Evolutionary conservation across 805 yeast genomes (phyloP).

Genomic region (Cyberlindnera japonica): DNA sequence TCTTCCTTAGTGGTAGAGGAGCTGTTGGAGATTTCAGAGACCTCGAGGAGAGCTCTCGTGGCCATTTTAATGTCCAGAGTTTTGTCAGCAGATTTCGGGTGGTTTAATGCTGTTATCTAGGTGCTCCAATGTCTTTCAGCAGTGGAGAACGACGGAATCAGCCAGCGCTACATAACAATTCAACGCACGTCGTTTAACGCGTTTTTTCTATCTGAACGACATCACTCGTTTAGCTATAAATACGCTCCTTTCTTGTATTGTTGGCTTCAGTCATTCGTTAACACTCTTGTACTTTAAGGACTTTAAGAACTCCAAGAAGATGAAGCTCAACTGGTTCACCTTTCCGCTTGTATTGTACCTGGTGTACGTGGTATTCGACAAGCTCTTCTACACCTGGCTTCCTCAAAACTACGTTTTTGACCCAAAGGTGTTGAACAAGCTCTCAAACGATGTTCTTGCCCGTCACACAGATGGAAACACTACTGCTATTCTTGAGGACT

Average conservation of each 20-base stretch:
- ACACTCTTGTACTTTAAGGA: no score
- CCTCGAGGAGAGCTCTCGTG: constrained; percentile 12
- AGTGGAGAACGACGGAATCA: no score
- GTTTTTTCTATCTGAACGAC: neutral
- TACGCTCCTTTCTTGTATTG: no score
- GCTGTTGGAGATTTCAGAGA: constrained; percentile 18
- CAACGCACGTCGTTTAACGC: constrained; percentile 6
- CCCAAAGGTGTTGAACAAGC: constrained; percentile 49
- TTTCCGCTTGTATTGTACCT: constrained; percentile 30
- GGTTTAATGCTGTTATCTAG: no score
- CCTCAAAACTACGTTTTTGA: constrained; percentile 74
- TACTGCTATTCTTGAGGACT: constrained; percentile 56
- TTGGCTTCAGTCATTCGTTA: neutral
- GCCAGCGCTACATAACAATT: neutral
- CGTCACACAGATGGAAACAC: constrained; percentile 56
- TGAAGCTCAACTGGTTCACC: constrained; percentile 20
- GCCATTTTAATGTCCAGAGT: constrained; percentile 14
- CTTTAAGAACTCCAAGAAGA: constrained; percentile 7
- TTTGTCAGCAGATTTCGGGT: no score
- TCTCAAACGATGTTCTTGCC: constrained; percentile 53
- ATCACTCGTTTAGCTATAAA: no score
- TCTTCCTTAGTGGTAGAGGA: constrained; percentile 12
- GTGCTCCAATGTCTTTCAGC: no score
- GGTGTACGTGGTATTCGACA: constrained; percentile 35
- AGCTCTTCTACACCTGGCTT: constrained; percentile 56